Evolutionary conservation across 73 alveolate species (phyloP).

Genomic region (Loxodes magnus): DNA sequence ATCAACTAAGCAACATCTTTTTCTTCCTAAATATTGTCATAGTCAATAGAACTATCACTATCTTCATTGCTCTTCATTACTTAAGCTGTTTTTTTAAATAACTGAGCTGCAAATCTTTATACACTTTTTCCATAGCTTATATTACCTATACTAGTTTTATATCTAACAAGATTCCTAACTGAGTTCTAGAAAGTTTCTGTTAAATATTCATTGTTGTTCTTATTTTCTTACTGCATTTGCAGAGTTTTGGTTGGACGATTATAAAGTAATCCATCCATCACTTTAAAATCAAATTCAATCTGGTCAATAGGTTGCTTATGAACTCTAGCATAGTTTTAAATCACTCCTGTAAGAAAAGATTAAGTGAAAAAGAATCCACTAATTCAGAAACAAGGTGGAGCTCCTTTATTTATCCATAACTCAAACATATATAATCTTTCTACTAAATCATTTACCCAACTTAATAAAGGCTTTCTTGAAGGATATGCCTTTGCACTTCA

Average conservation of each 20-base stretch:
- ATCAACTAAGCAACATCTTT: conserved; percentile 49
- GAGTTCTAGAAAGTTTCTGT: too few relatives aligned
- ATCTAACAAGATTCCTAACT: too few relatives aligned
- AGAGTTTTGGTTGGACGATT: too few relatives aligned
- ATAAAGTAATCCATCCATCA: conserved; percentile 77
- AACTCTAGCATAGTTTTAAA: conserved; percentile 81
- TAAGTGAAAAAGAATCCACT: conserved; percentile 99
- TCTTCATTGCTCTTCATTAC: too few relatives aligned
- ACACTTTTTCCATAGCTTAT: too few relatives aligned
- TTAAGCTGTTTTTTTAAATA: too few relatives aligned
- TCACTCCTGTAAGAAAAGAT: conserved; percentile 97
- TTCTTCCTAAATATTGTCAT: conserved; percentile 32
- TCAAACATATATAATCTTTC: conserved; percentile 95
- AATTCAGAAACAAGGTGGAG: conserved; percentile 98
- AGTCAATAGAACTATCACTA: conserved; percentile 75
- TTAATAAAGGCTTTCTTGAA: conserved; percentile 98
- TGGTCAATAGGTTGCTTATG: conserved; percentile 86
- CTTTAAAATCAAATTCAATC: conserved; percentile 73
- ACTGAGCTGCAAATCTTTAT: too few relatives aligned
- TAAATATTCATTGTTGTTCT: too few relatives aligned
- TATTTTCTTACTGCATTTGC: too few relatives aligned
- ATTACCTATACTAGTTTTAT: too few relatives aligned
- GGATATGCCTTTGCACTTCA: conserved; percentile 97
- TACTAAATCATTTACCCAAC: conserved; percentile 96
- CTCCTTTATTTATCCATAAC: conserved; percentile 97